These are phyloP conservation scores for Asterophora parasitica DNA, from an alignment of 768 basidiomycete species.

Conservation along the genomic window DNA sequence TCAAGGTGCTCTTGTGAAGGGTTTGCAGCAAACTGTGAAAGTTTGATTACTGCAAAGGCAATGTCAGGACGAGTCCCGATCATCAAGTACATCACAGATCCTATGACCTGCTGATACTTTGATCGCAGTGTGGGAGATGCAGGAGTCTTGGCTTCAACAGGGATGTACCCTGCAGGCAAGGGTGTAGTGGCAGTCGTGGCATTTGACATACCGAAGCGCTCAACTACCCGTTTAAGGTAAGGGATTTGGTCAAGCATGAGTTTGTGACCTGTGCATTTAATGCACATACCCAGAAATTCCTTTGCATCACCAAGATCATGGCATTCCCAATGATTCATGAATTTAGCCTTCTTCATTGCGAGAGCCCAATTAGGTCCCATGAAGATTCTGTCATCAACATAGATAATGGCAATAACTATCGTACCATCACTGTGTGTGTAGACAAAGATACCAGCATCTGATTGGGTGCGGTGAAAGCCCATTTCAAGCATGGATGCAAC, in stretches of 20 bases:
- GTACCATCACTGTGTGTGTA: neutral
- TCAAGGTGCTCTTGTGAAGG: too few species aligned
- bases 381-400: neutral
- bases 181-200: conserved; percentile 1
- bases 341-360: conserved; percentile 7
- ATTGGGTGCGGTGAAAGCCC: neutral
- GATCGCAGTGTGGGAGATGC: neutral
- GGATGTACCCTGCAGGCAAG: conserved; percentile 1
- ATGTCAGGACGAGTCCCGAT: too few species aligned
- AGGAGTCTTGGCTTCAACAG: neutral
- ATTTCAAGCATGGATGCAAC: neutral
- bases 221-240: conserved; percentile 10
- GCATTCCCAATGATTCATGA: conserved; percentile 22
- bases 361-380: conserved; percentile 2
- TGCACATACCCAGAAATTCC: conserved; percentile 18
- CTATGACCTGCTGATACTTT: conserved; percentile 7
- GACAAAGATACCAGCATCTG: neutral
- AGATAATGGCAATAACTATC: neutral
- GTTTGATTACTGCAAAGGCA: too few species aligned
- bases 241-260: conserved; percentile 15
- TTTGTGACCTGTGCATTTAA: conserved; percentile 1
- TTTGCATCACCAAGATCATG: conserved; percentile 14
- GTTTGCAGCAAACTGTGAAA: too few species aligned
- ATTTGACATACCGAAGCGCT: conserved; percentile 7
- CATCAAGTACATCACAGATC: too few species aligned